Percentiles rank a stretch among this genome's conserved stretches.
phyloP scores from a whole-genome alignment of 768 basidiomycete species.

The Lanmaoa rubissima region DNA sequence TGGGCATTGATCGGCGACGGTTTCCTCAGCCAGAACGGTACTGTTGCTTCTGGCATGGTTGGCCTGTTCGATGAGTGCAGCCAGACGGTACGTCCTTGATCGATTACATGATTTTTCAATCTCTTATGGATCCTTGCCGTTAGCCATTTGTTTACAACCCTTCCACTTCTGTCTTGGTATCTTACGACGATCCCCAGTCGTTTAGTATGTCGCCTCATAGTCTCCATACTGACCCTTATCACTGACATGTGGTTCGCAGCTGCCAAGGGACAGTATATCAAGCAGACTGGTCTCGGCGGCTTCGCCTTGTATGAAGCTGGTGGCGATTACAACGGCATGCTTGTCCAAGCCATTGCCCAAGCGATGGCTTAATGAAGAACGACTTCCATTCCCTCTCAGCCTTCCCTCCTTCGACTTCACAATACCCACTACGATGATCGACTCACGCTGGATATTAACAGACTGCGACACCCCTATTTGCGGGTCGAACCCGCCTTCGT shows the following conservation, averaged over 20 bases:
- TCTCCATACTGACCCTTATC: not conserved
- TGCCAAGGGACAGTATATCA: conserved; percentile 44
- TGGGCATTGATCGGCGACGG: conserved; percentile 59
- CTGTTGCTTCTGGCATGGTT: conserved; percentile 49
- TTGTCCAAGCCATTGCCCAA: conserved; percentile 33
- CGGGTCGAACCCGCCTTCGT: conserved; percentile 10
- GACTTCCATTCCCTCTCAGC: conserved; percentile 3
- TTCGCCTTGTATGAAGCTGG: conserved; percentile 47
- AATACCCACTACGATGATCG: conserved; percentile 18
- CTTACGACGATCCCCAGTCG: conserved; percentile 63
- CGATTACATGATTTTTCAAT: not conserved
- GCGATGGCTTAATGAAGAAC: conserved; percentile 24
- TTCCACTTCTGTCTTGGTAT: conserved; percentile 51
- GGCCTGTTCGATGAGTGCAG: conserved; percentile 65
- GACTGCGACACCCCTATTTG: not conserved
- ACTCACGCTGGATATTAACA: conserved; percentile 16
- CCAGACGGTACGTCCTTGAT: conserved; percentile 56
- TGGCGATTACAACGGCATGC: conserved; percentile 39
- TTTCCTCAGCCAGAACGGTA: conserved; percentile 48
- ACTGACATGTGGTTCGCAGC: conserved; percentile 24
- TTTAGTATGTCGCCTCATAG: conserved; percentile 41
- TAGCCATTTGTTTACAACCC: conserved; percentile 71
- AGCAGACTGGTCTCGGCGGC: conserved; percentile 34
- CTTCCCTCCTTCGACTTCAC: conserved; percentile 10
- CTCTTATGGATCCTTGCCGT: not conserved